These are phyloP conservation scores for Pyricularia grisea DNA, from an alignment of 2,329 filamentous ascomycete species.

Conservation along the genomic window DNA sequence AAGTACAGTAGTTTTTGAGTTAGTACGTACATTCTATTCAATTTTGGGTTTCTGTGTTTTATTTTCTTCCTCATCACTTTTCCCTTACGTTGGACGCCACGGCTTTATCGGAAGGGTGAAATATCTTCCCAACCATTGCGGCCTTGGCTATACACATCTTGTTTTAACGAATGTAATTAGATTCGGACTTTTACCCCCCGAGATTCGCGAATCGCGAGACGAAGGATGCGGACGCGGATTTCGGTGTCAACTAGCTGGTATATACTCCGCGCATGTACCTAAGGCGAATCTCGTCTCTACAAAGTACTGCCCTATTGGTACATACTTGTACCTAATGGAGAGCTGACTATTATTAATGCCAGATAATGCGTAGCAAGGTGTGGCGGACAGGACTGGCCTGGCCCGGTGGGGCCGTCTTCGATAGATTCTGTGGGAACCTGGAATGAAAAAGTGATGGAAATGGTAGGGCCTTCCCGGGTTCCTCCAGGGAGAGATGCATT, in stretches of 20 bases:
- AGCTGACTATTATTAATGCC: no score
- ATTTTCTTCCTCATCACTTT: not conserved
- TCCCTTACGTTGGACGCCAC: not conserved
- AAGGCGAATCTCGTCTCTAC: not conserved
- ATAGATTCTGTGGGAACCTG: not conserved
- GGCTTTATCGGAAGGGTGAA: not conserved
- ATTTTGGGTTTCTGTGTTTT: not conserved
- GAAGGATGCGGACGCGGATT: not conserved
- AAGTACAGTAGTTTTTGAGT: no score
- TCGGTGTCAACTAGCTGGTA: not conserved
- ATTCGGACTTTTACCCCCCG: not conserved
- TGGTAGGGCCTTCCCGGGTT: not conserved
- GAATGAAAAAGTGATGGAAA: not conserved
- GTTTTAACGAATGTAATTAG: not conserved
- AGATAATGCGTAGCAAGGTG: not conserved
- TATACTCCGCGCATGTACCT: not conserved
- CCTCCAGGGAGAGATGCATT: not conserved
- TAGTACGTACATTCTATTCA: not conserved
- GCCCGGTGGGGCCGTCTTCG: not conserved
- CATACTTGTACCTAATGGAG: no score
- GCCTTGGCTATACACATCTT: not conserved
- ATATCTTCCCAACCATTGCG: not conserved
- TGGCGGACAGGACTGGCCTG: not conserved
- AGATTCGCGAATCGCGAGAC: not conserved
- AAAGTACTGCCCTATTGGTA: no score